These are phyloP conservation scores for Volvox africanus DNA, from an alignment of 139 green algal genomes.

Conservation along the genomic window DNA sequence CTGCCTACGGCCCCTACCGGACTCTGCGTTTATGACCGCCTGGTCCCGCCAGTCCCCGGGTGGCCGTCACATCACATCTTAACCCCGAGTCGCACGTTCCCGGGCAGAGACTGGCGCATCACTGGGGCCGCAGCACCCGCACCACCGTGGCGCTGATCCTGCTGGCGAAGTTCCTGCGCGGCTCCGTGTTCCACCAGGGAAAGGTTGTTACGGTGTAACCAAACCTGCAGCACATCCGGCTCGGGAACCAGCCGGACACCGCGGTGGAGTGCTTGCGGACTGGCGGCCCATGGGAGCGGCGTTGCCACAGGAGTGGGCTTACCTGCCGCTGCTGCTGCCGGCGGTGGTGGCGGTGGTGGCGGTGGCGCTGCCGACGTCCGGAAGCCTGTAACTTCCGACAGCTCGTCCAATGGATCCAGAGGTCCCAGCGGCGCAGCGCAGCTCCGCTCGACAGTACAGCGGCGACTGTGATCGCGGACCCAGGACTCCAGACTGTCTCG, in stretches of 20 bases:
- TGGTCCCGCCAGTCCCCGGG: too few species aligned
- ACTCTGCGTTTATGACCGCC: too few species aligned
- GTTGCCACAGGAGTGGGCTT: background rate
- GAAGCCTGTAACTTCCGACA: background rate
- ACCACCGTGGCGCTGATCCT: background rate
- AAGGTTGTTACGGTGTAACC: background rate
- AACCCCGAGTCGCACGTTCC: background rate
- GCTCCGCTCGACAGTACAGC: background rate
- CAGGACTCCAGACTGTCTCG: background rate
- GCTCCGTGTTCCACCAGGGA: background rate
- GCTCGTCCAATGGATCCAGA: conserved; percentile 18
- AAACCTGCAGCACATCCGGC: conserved; percentile 11
- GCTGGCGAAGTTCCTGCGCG: background rate
- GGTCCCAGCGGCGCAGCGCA: background rate
- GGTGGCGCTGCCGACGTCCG: background rate
- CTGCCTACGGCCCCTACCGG: too few species aligned
- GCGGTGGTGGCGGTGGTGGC: background rate
- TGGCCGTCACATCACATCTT: too few species aligned
- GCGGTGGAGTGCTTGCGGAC: background rate
- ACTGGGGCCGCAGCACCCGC: background rate
- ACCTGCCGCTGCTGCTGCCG: background rate
- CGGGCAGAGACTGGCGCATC: background rate
- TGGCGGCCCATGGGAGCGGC: background rate
- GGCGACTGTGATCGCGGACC: conserved; percentile 5
- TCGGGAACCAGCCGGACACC: background rate